Conservation (phyloP, 768 basidiomycete genomes). For the Rhodotorula sphaerocarpa region DNA sequence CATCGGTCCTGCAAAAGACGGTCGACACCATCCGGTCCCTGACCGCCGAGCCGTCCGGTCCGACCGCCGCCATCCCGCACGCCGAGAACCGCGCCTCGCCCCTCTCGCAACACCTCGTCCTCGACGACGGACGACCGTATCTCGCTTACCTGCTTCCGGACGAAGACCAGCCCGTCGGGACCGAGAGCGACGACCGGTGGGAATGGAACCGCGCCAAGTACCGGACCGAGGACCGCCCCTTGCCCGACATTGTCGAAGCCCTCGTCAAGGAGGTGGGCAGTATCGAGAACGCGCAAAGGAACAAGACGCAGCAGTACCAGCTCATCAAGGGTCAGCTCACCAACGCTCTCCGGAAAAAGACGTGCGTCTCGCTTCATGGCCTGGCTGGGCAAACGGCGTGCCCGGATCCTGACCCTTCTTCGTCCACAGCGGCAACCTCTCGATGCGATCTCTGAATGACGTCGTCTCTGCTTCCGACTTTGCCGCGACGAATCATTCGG, state of each 20-base stretch:
- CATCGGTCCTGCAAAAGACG: slow-evolving; percentile 75
- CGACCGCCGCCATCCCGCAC: not conserved
- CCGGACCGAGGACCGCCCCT: slow-evolving; percentile 61
- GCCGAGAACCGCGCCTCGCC: slow-evolving; percentile 21
- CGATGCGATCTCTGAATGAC: slow-evolving; percentile 74
- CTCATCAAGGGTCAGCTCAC: slow-evolving; percentile 83
- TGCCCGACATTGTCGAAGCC: slow-evolving; percentile 74
- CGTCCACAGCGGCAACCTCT: slow-evolving; percentile 74
- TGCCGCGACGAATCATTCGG: slow-evolving; percentile 60
- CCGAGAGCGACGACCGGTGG: slow-evolving; percentile 71
- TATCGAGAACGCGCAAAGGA: slow-evolving; percentile 88
- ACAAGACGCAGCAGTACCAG: slow-evolving; percentile 83
- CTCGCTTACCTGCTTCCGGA: slow-evolving; percentile 50
- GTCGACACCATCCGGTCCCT: slow-evolving; percentile 89
- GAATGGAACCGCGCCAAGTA: slow-evolving; percentile 91
- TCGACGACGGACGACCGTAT: slow-evolving; percentile 39
- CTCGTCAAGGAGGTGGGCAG: slow-evolving; percentile 88
- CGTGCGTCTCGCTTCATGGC: slow-evolving; percentile 49
- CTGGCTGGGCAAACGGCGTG: not conserved
- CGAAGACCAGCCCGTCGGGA: slow-evolving; percentile 38
- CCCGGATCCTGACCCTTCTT: not conserved
- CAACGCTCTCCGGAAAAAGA: slow-evolving; percentile 89
- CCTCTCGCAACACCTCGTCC: slow-evolving; percentile 32
- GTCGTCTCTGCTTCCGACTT: slow-evolving; percentile 74
- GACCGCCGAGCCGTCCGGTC: slow-evolving; percentile 3